Evolutionary conservation across 768 basidiomycete genomes (phyloP).

Genomic region (Collybia sp.): DNA sequence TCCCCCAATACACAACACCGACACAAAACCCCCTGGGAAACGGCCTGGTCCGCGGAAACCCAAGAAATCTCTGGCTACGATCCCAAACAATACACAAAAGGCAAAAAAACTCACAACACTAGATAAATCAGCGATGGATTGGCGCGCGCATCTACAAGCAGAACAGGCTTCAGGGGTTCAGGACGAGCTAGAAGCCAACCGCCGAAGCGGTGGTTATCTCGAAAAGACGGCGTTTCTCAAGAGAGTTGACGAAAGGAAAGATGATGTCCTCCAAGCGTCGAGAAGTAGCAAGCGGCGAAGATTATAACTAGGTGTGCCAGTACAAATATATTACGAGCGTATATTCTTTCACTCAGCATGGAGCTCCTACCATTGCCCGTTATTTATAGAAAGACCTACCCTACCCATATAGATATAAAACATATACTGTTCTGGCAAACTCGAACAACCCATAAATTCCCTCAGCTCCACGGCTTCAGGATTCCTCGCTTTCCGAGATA

Average conservation of each 20-base stretch:
- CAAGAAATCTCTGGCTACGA: constrained; percentile 47
- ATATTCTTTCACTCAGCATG: not conserved
- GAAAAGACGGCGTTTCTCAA: constrained; percentile 83
- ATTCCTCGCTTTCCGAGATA: constrained; percentile 9
- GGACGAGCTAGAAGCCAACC: constrained; percentile 72
- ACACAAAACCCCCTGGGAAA: constrained; percentile 25
- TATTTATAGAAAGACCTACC: not conserved
- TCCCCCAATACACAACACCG: not conserved
- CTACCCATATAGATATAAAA: no score
- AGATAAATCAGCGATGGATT: constrained; percentile 86
- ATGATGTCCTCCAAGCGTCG: constrained; percentile 54
- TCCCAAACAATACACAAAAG: constrained; percentile 48
- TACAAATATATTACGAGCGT: constrained; percentile 5
- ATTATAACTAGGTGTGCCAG: constrained; percentile 11
- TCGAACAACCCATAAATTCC: no score
- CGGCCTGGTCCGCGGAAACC: constrained; percentile 66
- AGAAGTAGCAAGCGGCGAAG: constrained; percentile 52
- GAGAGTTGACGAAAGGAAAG: constrained; percentile 69
- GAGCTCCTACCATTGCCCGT: not conserved
- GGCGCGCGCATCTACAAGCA: constrained; percentile 60
- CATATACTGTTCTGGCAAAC: no score
- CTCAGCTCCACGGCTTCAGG: constrained; percentile 1
- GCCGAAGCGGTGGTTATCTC: constrained; percentile 73
- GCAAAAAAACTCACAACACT: constrained; percentile 78
- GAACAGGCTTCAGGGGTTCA: constrained; percentile 37